phyloP scores from a whole-genome alignment of 257 asterid genomes.

The Cynanchum wilfordii region DNA sequence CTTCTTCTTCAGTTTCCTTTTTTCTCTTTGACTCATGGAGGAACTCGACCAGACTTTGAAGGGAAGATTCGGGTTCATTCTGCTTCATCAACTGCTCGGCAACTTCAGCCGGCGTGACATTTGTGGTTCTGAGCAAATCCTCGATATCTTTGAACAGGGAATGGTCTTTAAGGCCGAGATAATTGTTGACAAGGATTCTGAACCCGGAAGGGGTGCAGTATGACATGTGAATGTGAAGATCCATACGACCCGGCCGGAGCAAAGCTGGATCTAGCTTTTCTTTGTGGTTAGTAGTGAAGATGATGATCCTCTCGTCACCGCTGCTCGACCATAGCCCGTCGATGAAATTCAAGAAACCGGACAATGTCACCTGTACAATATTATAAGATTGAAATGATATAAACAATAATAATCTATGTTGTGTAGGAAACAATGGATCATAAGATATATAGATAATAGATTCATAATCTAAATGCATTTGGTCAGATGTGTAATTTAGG shows the following conservation, averaged over 20 bases:
- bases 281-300: slow-evolving; percentile 60
- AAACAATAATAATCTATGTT: no score
- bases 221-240: slow-evolving; percentile 64
- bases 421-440: no score
- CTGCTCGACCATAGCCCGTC: slow-evolving; percentile 79
- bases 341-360: slow-evolving; percentile 57
- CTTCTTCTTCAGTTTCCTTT: slow-evolving; percentile 20
- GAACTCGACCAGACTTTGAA: slow-evolving; percentile 43
- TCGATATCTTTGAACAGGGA: slow-evolving; percentile 39
- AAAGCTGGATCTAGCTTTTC: slow-evolving; percentile 66
- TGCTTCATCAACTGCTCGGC: slow-evolving; percentile 65
- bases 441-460: no score
- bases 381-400: no score
- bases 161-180: slow-evolving; percentile 42
- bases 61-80: slow-evolving; percentile 38
- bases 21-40: slow-evolving; percentile 26
- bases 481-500: no score
- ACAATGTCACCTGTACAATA: slow-evolving; percentile 44
- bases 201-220: slow-evolving; percentile 58
- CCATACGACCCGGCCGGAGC: slow-evolving; percentile 72
- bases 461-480: no score
- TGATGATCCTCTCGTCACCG: slow-evolving; percentile 61
- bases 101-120: slow-evolving; percentile 62
- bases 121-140: slow-evolving; percentile 27
- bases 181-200: slow-evolving; percentile 46